Conservation (phyloP, 2,329 filamentous ascomycete genomes). For the Stagonosporopsis rhizophila region DNA sequence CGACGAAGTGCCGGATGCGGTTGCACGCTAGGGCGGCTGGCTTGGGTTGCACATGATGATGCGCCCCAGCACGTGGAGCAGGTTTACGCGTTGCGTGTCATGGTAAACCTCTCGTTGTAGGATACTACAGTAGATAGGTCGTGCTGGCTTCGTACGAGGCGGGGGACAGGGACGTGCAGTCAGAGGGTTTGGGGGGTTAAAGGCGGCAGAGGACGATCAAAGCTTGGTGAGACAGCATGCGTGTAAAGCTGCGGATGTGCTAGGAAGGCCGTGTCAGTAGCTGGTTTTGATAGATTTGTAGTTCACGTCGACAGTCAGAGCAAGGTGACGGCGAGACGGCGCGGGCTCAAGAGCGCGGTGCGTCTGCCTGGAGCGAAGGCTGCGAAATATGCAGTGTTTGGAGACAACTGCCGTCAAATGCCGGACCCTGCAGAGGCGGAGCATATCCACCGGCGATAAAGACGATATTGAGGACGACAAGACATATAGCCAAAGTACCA, state of each 20-base stretch:
- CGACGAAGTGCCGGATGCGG: conserved; percentile 2
- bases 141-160: neutral
- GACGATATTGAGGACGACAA: neutral
- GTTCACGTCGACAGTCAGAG: neutral
- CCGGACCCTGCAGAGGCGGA: neutral
- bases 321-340: conserved; percentile 2
- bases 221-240: conserved; percentile 14
- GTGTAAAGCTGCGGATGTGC: neutral
- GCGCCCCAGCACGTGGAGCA: conserved; percentile 6
- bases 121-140: no score
- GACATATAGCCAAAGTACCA: neutral
- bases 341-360: neutral
- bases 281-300: neutral
- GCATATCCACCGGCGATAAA: neutral
- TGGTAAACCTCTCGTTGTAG: no score
- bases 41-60: conserved; percentile 7
- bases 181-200: neutral
- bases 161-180: neutral
- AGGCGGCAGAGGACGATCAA: conserved; percentile 10
- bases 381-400: conserved; percentile 10
- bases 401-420: conserved; percentile 7
- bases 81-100: conserved; percentile 1
- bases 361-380: no score
- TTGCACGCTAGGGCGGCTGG: neutral
- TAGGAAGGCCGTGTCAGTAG: neutral